These are phyloP conservation scores for Artemisia tridentata DNA, from an alignment of 129 eudicot genomes.

Conservation along the genomic window DNA sequence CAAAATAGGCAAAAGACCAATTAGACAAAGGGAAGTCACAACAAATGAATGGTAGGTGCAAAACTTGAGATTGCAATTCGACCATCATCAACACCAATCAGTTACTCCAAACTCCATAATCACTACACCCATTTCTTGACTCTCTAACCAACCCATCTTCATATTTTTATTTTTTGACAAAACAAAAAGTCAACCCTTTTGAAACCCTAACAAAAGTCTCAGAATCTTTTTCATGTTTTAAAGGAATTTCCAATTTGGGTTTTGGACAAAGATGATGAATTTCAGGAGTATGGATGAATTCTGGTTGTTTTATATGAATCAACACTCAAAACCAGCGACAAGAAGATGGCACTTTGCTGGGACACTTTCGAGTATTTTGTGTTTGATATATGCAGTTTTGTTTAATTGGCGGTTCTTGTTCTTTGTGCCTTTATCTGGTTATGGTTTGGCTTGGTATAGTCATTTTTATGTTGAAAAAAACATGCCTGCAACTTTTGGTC, in stretches of 20 bases:
- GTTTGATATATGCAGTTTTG: slow-evolving; percentile 50
- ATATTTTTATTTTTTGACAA: neutral
- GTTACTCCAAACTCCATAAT: neutral
- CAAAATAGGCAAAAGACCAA: neutral
- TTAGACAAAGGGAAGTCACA: slow-evolving; percentile 1
- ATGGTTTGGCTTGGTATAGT: slow-evolving; percentile 95
- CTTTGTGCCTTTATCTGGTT: slow-evolving; percentile 65
- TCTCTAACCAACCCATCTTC: neutral
- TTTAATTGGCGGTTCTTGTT: slow-evolving; percentile 73
- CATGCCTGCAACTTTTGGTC: slow-evolving; percentile 88
- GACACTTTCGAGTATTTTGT: slow-evolving; percentile 62
- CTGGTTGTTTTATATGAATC: slow-evolving; percentile 84
- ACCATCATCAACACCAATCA: slow-evolving; percentile 8
- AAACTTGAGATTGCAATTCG: slow-evolving; percentile 15
- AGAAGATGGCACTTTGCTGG: slow-evolving; percentile 94
- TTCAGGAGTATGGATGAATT: slow-evolving; percentile 90
- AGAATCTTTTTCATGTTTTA: neutral
- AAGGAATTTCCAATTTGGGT: slow-evolving; percentile 23
- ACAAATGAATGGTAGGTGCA: slow-evolving; percentile 15
- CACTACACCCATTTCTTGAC: slow-evolving; percentile 6
- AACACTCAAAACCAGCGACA: slow-evolving; percentile 92
- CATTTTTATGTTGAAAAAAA: slow-evolving; percentile 90
- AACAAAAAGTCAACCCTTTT: slow-evolving; percentile 5
- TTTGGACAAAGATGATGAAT: slow-evolving; percentile 45
- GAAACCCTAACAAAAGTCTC: slow-evolving; percentile 5